Evolutionary conservation across 2,329 filamentous ascomycete species (phyloP), one percentile per base, ranked within the genome.

Genomic region (Colletotrichum agaves): DNA sequence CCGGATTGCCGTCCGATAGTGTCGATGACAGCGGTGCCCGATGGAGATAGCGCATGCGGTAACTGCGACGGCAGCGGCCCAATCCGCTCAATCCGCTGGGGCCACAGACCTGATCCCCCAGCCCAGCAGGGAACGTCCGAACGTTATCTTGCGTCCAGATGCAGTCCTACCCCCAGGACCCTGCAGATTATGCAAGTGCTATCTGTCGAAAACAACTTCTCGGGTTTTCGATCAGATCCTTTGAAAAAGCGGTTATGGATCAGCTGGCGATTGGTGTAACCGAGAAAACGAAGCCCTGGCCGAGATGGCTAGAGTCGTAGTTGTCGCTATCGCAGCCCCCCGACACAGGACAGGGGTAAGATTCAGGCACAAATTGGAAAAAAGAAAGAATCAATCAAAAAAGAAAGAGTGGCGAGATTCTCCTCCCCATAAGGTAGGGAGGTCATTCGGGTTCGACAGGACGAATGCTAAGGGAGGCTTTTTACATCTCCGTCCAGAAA

Each of bases 131-230:
- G 64, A 67, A 67, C 52, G 52, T 46, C 23, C 49, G 41, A 65
- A 68, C 46, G 55, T 65, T 68, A 67, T 57, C 50, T 62, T 67
- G 63, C 53, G 55, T 63, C 41, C 12, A 21, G 58, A 50, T 67
- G 63, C 59, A 44, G 43, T 39, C 47, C 44, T 66, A 21, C 23
- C 41, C 27, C 23, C 55, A 55, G 65, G 65, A 68, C 65, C 65
- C 65, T 68, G 65, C 61, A 60, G 65, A 68, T 68, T 61, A 65
- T 68, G 65, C 65, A 60, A 49, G 65, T 68, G 61, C n/a, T 49
- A 21, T 39, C 17, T 33, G 41, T 59, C 17, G 15, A 35, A 10
- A 37, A 31, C 17, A 15, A 57, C 43, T 61, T 53, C n/a, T 64
- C 56, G 62, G 63, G 15, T 17, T 17, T 47, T 35, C 43, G 19